These are phyloP conservation scores for Breynia disticha DNA, from an alignment of 441 rosid species.

Conservation along the genomic window DNA sequence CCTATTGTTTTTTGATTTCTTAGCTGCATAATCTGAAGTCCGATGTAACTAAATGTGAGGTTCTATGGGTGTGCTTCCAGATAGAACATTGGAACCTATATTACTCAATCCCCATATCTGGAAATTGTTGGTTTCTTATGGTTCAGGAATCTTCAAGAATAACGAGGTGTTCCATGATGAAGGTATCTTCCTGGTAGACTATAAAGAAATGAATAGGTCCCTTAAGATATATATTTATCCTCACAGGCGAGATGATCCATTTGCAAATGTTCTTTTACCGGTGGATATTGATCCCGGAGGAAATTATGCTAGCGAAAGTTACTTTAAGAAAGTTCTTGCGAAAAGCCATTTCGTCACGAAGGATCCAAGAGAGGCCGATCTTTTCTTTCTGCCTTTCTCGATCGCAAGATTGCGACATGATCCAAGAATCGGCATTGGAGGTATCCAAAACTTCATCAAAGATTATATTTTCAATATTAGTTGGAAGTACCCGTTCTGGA, in stretches of 20 bases:
- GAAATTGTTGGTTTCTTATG: slow-evolving; percentile 25
- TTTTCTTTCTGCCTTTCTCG: slow-evolving; percentile 62
- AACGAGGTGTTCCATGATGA: slow-evolving; percentile 37
- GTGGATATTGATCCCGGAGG: slow-evolving; percentile 43
- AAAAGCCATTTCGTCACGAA: slow-evolving; percentile 48
- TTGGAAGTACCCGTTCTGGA: slow-evolving; percentile 47
- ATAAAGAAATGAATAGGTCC: slow-evolving; percentile 50
- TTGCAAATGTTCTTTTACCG: slow-evolving; percentile 43
- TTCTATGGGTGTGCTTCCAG: no score
- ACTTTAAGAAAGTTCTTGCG: slow-evolving; percentile 49
- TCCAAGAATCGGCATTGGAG: slow-evolving; percentile 28
- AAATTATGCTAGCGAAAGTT: slow-evolving; percentile 60
- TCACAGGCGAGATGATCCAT: slow-evolving; percentile 42
- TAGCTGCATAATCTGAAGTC: no score
- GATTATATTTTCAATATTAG: slow-evolving; percentile 41
- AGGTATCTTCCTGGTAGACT: slow-evolving; percentile 31
- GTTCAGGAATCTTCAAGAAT: slow-evolving; percentile 33
- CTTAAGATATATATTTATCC: slow-evolving; percentile 58
- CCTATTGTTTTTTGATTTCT: not conserved
- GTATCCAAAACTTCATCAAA: slow-evolving; percentile 38
- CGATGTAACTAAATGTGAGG: no score
- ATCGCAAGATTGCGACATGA: slow-evolving; percentile 56
- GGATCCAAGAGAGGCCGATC: slow-evolving; percentile 43
- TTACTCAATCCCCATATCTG: slow-evolving; percentile 17
- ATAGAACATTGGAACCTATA: slow-evolving; percentile 1